Evolutionary conservation across 306 rosid species (phyloP).

Genomic region (Acacia acuminata): DNA sequence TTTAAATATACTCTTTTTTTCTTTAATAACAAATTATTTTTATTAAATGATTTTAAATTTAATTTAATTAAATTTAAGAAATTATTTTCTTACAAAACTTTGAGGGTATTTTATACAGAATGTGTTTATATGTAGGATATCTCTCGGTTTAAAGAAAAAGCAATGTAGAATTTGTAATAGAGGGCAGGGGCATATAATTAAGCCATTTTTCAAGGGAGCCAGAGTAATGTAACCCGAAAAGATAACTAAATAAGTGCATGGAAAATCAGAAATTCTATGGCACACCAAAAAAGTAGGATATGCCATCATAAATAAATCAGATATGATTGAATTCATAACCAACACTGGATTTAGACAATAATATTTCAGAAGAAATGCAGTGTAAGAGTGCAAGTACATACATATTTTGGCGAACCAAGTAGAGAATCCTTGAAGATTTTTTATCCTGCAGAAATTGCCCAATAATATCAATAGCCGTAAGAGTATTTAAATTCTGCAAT

Average conservation of each 20-base stretch:
- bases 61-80: neutral
- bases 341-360: neutral
- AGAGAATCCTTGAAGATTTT: constrained; percentile 68
- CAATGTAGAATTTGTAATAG: neutral
- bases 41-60: neutral
- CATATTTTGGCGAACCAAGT: constrained; percentile 77
- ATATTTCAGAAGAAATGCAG: constrained; percentile 13
- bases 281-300: constrained; percentile 1
- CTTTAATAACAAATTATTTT: neutral
- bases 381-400: constrained; percentile 39
- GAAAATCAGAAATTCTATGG: constrained; percentile 21
- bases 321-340: neutral
- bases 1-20: neutral
- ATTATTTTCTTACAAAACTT: neutral
- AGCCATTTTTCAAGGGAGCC: neutral
- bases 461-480: constrained; percentile 72
- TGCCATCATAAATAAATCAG: constrained; percentile 14
- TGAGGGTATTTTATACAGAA: neutral
- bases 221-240: neutral
- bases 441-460: constrained; percentile 77
- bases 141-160: neutral
- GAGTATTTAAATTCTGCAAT: constrained; percentile 61
- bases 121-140: neutral
- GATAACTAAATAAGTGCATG: neutral
- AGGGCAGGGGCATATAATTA: neutral